These are phyloP conservation scores for Mrakia gelida DNA, from an alignment of 768 basidiomycete genomes.

Conservation along the genomic window DNA sequence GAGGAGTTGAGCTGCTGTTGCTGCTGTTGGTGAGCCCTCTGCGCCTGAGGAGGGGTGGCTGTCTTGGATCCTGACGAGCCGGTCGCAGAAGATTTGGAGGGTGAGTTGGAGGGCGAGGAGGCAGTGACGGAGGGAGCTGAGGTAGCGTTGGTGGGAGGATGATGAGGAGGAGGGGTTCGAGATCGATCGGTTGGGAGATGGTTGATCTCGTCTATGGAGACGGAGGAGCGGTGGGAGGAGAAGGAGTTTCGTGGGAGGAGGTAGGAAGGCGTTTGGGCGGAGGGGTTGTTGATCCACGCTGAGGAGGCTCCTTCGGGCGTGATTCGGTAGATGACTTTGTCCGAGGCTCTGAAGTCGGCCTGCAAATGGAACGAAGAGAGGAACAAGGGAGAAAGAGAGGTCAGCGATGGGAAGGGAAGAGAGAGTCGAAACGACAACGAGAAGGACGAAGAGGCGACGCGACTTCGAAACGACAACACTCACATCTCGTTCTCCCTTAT, in stretches of 20 bases:
- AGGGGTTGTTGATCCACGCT: slow-evolving; percentile 56
- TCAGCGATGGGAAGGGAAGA: background rate
- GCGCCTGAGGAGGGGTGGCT: background rate
- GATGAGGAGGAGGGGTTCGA: too few species aligned
- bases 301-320: slow-evolving; percentile 81
- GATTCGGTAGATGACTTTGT: slow-evolving; percentile 88
- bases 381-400: background rate
- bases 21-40: background rate
- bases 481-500: background rate
- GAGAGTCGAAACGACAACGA: background rate
- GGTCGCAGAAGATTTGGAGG: background rate
- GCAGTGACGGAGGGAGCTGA: background rate
- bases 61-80: background rate
- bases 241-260: background rate
- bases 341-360: slow-evolving; percentile 93
- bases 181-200: background rate
- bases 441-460: background rate
- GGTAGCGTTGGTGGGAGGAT: background rate
- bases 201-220: background rate
- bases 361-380: slow-evolving; percentile 49
- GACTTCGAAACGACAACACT: background rate
- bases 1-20: background rate
- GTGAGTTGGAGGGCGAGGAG: background rate
- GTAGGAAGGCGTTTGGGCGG: background rate
- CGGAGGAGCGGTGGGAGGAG: background rate